Evolutionary conservation across 306 rosid species (phyloP), one percentile per base, ranked within the genome.

Genomic region (Cucumis hystrix): DNA sequence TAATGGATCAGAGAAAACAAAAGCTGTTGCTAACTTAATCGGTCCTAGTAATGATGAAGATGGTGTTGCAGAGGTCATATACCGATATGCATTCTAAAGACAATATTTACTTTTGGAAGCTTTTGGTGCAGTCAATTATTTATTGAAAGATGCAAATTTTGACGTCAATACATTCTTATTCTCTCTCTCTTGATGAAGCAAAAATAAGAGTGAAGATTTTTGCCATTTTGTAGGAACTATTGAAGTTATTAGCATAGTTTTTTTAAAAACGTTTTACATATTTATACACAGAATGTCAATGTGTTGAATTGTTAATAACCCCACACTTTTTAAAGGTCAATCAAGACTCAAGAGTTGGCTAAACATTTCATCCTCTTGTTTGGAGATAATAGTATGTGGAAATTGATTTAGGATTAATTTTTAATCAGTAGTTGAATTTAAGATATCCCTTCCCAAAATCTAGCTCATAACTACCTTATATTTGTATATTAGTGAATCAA

Each of bases 11-110:
- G 92, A 83, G 84, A 89, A 87, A 88, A 70, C 97, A 51, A 95
- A 95, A 86, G 93, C 92, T 35, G 92, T 88, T 72, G 98, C 98
- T 63, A 81, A 90, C 47, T 69, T 85, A 43, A 90, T 95, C 86
- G 96, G 97, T 69, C 83, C 77, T 78, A 88, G 97, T 88, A 95
- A 95, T 25, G 97, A 95, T 39, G 97, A 92, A 84, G 96, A 95
- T 75, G 97, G 98, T 74, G 97, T 72, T 43, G 98, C 97, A 28
- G 97, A 92, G 78, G 97, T 97, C 78, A 95, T 95, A 59, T 95
- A 90, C 80, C 88, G 97, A 54, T 87, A 89, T 75, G 96, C 96
- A 49, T 92, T 95, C 83, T 95, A 78, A 20, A 6, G 59, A 18
- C 21, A 7, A 69, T 1, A 15, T 23, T 4, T 0, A 49, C 59